A percentile compares a stretch with the other conserved stretches of the same genome.
Evolutionary conservation across 2,329 filamentous ascomycete species (phyloP).

Genomic region (Graphiopsis chlorocephala): DNA sequence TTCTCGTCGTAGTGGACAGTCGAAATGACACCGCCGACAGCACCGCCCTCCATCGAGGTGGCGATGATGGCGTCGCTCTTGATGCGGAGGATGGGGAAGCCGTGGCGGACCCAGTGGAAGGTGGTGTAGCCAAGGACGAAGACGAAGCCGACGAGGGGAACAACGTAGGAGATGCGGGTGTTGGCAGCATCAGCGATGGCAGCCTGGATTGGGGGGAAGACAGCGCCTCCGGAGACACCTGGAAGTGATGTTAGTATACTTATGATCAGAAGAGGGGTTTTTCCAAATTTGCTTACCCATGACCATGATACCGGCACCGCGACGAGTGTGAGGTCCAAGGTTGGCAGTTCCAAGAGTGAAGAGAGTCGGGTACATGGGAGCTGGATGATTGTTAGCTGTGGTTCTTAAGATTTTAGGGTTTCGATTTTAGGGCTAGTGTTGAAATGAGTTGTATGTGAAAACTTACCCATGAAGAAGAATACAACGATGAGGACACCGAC

Average conservation of each 20-base stretch:
- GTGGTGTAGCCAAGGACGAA: constrained; percentile 38
- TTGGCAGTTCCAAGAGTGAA: constrained; percentile 42
- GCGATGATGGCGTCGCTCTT: constrained; percentile 33
- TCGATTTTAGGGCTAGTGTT: too few relatives aligned
- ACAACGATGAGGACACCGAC: constrained; percentile 37
- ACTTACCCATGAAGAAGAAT: constrained; percentile 41
- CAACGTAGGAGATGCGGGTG: constrained; percentile 45
- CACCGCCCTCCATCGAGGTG: constrained; percentile 31
- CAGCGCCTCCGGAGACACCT: constrained; percentile 36
- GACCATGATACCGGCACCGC: constrained; percentile 42
- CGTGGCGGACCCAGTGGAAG: constrained; percentile 34
- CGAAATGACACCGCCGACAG: constrained; percentile 33
- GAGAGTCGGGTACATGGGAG: constrained; percentile 39
- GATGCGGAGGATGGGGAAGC: constrained; percentile 33
- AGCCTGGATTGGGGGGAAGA: constrained; percentile 39
- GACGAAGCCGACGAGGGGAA: constrained; percentile 44
- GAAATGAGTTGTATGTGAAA: too few relatives aligned
- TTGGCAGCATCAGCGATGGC: constrained; percentile 40
- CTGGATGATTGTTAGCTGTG: too few relatives aligned
- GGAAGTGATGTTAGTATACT: too few relatives aligned
- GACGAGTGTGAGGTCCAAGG: constrained; percentile 39
- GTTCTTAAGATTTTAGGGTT: background rate
- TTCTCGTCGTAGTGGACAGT: constrained; percentile 37
- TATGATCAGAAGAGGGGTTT: too few relatives aligned
- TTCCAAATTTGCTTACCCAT: too few relatives aligned